Conservation (phyloP, 352 stramenopile genomes). For the Phytopythium litorale region DNA sequence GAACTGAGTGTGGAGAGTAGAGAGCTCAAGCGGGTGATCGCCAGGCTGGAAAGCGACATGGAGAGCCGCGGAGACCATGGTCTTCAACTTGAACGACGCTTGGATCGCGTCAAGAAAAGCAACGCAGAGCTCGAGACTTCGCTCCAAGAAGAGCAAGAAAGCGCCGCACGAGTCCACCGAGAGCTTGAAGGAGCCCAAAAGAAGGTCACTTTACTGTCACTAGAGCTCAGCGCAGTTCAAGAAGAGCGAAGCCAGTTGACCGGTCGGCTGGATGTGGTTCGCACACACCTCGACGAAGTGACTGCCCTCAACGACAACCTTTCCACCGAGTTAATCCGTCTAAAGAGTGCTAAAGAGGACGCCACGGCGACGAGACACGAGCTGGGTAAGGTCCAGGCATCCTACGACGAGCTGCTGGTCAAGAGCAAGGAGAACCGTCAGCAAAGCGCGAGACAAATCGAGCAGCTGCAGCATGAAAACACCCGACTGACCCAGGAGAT, state of each 20-base stretch:
- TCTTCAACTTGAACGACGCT: background rate
- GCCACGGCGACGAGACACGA: background rate
- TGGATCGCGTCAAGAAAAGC: slow-evolving; percentile 3
- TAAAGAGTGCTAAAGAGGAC: background rate
- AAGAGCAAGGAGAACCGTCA: slow-evolving; percentile 11
- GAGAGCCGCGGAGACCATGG: background rate
- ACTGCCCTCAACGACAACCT: background rate
- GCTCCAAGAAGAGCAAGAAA: slow-evolving; percentile 5
- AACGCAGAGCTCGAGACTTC: slow-evolving; percentile 4
- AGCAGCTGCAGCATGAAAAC: background rate
- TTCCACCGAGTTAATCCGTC: background rate
- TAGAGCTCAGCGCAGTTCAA: background rate
- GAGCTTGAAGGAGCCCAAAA: slow-evolving; percentile 15
- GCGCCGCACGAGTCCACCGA: slow-evolving; percentile 9
- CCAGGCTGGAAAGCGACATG: background rate
- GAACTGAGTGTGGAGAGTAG: background rate
- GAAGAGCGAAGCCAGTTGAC: background rate
- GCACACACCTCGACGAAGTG: background rate
- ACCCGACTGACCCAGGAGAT: slow-evolving; percentile 32
- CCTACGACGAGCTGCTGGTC: background rate
- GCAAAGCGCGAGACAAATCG: slow-evolving; percentile 4
- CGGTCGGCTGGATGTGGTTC: background rate
- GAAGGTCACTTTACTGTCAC: slow-evolving; percentile 1
- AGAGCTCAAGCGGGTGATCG: background rate
- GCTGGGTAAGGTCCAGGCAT: background rate